Evolutionary conservation across 768 basidiomycete species (phyloP).

Genomic region (Leucocoprinus sp.): DNA sequence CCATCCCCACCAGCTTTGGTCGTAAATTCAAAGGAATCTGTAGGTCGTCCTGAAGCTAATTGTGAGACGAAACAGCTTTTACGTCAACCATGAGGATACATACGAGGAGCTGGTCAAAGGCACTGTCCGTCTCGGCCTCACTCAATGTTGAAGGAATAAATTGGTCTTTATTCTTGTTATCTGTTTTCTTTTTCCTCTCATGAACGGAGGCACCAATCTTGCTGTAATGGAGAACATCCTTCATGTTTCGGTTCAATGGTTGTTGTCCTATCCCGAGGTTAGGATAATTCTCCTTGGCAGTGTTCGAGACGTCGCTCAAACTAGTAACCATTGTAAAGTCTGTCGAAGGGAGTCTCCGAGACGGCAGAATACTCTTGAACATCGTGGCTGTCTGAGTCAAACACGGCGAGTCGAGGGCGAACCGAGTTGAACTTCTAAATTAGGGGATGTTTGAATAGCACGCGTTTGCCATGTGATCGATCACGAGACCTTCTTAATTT

Average conservation of each 20-base stretch:
- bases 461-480: slow-evolving; percentile 23
- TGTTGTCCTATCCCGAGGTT: slow-evolving; percentile 14
- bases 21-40: slow-evolving; percentile 77
- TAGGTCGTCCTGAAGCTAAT: slow-evolving; percentile 61
- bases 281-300: slow-evolving; percentile 63
- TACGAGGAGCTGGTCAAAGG: slow-evolving; percentile 79
- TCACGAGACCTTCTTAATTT: too few species aligned
- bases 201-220: slow-evolving; percentile 33
- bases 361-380: slow-evolving; percentile 77
- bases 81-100: slow-evolving; percentile 18
- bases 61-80: slow-evolving; percentile 2
- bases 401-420: slow-evolving; percentile 1
- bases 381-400: slow-evolving; percentile 29
- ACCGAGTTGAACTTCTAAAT: slow-evolving; percentile 23
- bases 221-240: slow-evolving; percentile 24
- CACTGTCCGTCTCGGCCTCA: slow-evolving; percentile 45
- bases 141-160: slow-evolving; percentile 22
- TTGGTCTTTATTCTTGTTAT: slow-evolving; percentile 21
- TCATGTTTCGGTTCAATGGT: slow-evolving; percentile 17
- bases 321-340: slow-evolving; percentile 71
- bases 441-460: slow-evolving; percentile 25
- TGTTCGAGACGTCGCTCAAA: slow-evolving; percentile 36
- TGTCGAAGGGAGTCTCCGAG: slow-evolving; percentile 53
- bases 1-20: slow-evolving; percentile 74
- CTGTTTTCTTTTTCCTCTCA: slow-evolving; percentile 33